Percentiles rank a stretch among this genome's conserved stretches.
phyloP scores from a whole-genome alignment of 768 basidiomycete genomes.

The Amyloporia xantha region DNA sequence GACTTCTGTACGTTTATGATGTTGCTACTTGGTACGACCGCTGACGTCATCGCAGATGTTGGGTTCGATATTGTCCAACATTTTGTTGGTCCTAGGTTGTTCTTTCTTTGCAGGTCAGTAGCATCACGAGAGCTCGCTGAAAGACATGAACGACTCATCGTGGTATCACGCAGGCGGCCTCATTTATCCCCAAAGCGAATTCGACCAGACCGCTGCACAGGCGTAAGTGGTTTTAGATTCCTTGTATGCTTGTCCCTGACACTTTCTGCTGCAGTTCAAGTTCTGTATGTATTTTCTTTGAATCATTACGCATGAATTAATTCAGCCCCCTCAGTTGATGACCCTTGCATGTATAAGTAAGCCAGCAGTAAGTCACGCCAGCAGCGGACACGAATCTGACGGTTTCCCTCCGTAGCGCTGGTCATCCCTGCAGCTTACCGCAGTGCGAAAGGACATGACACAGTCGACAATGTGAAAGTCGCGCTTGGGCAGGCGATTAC shows the following conservation, averaged over 20 bases:
- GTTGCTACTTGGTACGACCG: conserved; percentile 1
- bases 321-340: conserved; percentile 70
- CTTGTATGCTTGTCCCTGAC: conserved; percentile 1
- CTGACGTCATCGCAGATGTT: conserved; percentile 52
- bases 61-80: conserved; percentile 86
- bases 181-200: conserved; percentile 57
- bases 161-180: conserved; percentile 69
- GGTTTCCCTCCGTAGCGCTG: conserved; percentile 51
- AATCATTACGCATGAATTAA: too few relatives aligned
- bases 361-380: conserved; percentile 20
- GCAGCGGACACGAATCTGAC: background rate
- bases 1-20: conserved; percentile 55
- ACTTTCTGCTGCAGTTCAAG: conserved; percentile 24
- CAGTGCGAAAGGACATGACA: conserved; percentile 31
- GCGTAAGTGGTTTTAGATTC: conserved; percentile 44
- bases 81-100: conserved; percentile 85
- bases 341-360: conserved; percentile 80
- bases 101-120: conserved; percentile 75
- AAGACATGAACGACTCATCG: too few relatives aligned
- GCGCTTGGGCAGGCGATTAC: background rate
- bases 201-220: conserved; percentile 83
- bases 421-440: conserved; percentile 89
- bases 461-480: background rate
- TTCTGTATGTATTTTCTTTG: conserved; percentile 29
- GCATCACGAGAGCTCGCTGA: too few relatives aligned